Evolutionary conservation across 2,329 filamentous ascomycete genomes (phyloP).

Genomic region (Penicillium decumbens): DNA sequence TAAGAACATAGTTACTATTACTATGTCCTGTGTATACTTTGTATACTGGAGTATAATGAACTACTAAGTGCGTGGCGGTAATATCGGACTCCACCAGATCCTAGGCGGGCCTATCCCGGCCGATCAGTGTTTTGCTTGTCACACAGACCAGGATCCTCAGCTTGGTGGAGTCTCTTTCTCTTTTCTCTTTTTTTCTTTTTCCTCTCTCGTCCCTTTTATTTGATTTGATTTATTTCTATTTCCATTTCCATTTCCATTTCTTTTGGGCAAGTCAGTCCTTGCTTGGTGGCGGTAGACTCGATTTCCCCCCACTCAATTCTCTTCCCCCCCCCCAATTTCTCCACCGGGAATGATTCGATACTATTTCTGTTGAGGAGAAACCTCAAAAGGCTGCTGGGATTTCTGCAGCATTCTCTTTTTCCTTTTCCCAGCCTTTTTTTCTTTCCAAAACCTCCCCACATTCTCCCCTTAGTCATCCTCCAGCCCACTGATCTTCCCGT

Average conservation of each 20-base stretch:
- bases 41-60: no score
- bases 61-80: conserved; percentile 14
- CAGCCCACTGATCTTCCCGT: conserved; percentile 23
- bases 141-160: conserved; percentile 26
- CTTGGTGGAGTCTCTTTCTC: conserved; percentile 17
- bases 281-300: conserved; percentile 22
- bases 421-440: conserved; percentile 5
- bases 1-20: no score
- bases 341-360: conserved; percentile 12
- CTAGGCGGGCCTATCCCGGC: conserved; percentile 18
- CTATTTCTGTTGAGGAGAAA: conserved; percentile 26
- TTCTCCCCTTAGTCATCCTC: conserved; percentile 23
- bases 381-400: conserved; percentile 24
- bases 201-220: conserved; percentile 22
- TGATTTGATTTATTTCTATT: conserved; percentile 10
- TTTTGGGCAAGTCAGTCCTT: conserved; percentile 10
- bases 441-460: conserved; percentile 8
- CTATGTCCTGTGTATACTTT: no score
- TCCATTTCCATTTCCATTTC: conserved; percentile 6
- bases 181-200: conserved; percentile 15
- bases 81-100: conserved; percentile 8
- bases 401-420: neutral
- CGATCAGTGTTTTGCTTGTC: conserved; percentile 23
- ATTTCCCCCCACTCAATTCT: conserved; percentile 14
- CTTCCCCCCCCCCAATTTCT: conserved; percentile 17